Evolutionary conservation across 441 rosid species (phyloP).

Genomic region (Metrosideros polymorpha): DNA sequence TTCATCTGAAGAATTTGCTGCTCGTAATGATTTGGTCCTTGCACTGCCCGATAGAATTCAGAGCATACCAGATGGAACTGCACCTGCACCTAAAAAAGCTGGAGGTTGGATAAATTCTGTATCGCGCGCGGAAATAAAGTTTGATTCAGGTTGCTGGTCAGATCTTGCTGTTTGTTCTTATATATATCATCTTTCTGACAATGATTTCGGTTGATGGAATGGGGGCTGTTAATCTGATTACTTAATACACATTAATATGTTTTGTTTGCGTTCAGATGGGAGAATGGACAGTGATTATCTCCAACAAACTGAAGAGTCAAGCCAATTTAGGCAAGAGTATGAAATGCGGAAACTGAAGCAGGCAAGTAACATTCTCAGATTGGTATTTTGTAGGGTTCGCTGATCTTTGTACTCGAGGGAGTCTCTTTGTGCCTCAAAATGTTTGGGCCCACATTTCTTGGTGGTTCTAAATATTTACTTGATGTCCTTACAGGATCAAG

Average conservation of each 20-base stretch:
- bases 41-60: slow-evolving; percentile 88
- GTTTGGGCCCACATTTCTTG: neutral
- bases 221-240: neutral
- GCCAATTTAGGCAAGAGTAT: slow-evolving; percentile 75
- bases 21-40: slow-evolving; percentile 89
- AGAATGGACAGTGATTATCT: slow-evolving; percentile 75
- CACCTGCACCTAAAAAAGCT: slow-evolving; percentile 63
- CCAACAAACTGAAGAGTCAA: slow-evolving; percentile 66
- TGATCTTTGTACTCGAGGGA: neutral
- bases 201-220: neutral
- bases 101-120: slow-evolving; percentile 78
- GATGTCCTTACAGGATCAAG: slow-evolving; percentile 60
- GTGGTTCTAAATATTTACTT: neutral
- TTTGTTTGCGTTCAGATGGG: slow-evolving; percentile 38
- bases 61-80: slow-evolving; percentile 86
- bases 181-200: slow-evolving; percentile 1
- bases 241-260: neutral
- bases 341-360: slow-evolving; percentile 87
- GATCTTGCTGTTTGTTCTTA: neutral
- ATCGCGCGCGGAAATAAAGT: slow-evolving; percentile 68
- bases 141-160: slow-evolving; percentile 65
- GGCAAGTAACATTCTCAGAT: slow-evolving; percentile 30
- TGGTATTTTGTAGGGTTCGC: neutral
- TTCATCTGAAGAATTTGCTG: slow-evolving; percentile 76
- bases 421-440: neutral